Percentiles rank a stretch among this genome's conserved stretches.
phyloP scores from a whole-genome alignment of 305 asterid genomes.

The Rubia balearica region DNA sequence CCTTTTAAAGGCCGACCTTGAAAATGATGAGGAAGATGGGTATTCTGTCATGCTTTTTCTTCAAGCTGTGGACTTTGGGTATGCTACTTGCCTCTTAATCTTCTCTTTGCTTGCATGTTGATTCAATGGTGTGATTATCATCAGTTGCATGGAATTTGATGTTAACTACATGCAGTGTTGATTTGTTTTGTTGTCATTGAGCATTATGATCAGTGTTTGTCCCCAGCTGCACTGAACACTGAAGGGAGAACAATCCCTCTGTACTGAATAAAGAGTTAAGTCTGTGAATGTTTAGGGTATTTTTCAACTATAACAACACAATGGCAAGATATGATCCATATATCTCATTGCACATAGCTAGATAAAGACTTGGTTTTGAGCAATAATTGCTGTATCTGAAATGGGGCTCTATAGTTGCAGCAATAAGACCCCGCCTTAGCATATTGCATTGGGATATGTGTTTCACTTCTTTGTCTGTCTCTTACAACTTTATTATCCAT shows the following conservation, averaged over 20 bases:
- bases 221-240: not conserved
- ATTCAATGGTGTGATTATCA: not conserved
- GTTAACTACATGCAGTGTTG: not conserved
- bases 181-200: not conserved
- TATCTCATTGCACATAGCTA: not conserved
- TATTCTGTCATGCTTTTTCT: constrained; percentile 42
- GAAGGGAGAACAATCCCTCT: not conserved
- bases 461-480: not conserved
- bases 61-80: constrained; percentile 61
- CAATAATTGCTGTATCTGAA: not conserved
- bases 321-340: not conserved
- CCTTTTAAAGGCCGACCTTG: constrained; percentile 56
- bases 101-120: constrained; percentile 13
- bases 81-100: constrained; percentile 24
- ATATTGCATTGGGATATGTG: not conserved
- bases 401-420: not conserved
- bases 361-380: not conserved
- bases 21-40: constrained; percentile 46
- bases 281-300: not conserved
- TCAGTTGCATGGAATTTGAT: not conserved
- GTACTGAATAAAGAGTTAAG: not conserved
- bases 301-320: not conserved
- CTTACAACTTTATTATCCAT: not conserved
- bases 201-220: not conserved
- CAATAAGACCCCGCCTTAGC: not conserved